Conservation (phyloP, 2,329 filamentous ascomycete genomes). For the Zymoseptoria brevis region DNA sequence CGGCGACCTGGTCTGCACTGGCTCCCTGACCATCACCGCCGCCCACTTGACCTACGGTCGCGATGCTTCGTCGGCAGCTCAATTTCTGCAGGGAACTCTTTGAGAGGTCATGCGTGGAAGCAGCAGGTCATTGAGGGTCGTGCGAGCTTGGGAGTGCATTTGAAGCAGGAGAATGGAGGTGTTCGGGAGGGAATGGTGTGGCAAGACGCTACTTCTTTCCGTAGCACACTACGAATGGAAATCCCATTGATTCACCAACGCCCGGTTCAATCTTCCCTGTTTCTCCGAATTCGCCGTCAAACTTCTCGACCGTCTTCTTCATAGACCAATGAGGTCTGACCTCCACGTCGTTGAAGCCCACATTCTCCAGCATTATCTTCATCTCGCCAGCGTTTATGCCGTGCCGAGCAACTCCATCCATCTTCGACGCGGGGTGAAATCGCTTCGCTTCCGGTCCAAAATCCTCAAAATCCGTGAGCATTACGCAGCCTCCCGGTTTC, state of each 20-base stretch:
- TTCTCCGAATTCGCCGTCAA: constrained; percentile 23
- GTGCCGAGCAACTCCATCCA: constrained; percentile 21
- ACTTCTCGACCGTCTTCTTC: constrained; percentile 22
- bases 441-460: constrained; percentile 19
- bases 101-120: background rate
- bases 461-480: constrained; percentile 24
- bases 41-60: constrained; percentile 22
- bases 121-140: background rate
- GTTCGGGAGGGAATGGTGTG: background rate
- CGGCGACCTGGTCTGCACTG: constrained; percentile 30
- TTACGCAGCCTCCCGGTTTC: constrained; percentile 14
- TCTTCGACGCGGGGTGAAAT: constrained; percentile 19
- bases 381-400: constrained; percentile 19
- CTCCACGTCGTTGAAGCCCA: constrained; percentile 17
- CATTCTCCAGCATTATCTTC: constrained; percentile 11
- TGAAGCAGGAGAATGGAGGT: too few relatives aligned
- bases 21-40: constrained; percentile 27
- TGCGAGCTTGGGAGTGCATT: background rate
- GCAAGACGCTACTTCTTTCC: constrained; percentile 6
- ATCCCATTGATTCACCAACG: constrained; percentile 17
- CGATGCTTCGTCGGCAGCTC: background rate
- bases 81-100: background rate
- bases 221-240: constrained; percentile 22
- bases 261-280: constrained; percentile 6
- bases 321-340: constrained; percentile 20